Percentiles rank a stretch among this genome's conserved stretches.
These are phyloP conservation scores for Stephanodiscus triporus DNA, from an alignment of 108 stramenopile species.

Conservation along the genomic window DNA sequence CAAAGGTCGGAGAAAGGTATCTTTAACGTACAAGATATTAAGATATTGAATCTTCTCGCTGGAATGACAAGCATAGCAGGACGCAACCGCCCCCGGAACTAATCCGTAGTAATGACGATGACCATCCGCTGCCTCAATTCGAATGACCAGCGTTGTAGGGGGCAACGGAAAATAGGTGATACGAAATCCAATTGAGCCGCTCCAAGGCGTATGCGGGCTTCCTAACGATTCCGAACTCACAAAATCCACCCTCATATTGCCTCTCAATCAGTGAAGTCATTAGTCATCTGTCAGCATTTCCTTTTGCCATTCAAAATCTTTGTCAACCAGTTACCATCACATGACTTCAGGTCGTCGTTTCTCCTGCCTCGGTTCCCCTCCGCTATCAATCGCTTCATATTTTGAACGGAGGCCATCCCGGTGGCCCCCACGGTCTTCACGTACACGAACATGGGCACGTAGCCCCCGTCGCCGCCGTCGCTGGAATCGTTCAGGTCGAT, in stretches of 20 bases:
- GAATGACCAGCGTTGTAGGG: too few relatives aligned
- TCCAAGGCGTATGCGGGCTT: constrained; percentile 85
- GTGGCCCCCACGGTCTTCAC: constrained; percentile 71
- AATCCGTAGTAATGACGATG: too few relatives aligned
- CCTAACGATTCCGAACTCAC: constrained; percentile 73
- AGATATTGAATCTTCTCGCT: too few relatives aligned
- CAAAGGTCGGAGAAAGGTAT: too few relatives aligned
- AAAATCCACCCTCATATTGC: constrained; percentile 29
- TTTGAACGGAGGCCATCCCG: constrained; percentile 54
- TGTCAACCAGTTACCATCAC: constrained; percentile 10
- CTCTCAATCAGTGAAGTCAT: too few relatives aligned
- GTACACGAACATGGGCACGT: constrained; percentile 73
- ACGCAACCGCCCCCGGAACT: too few relatives aligned
- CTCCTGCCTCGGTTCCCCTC: neutral
- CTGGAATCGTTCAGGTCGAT: constrained; percentile 72
- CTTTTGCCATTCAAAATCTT: too few relatives aligned
- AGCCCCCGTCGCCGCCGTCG: constrained; percentile 59
- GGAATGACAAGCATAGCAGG: too few relatives aligned
- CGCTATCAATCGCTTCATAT: constrained; percentile 47
- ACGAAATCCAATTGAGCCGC: constrained; percentile 69
- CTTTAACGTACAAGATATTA: too few relatives aligned
- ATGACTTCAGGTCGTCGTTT: constrained; percentile 20
- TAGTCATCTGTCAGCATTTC: too few relatives aligned
- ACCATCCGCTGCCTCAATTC: too few relatives aligned
- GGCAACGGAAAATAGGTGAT: constrained; percentile 70